Evolutionary conservation across 169 alveolate species (phyloP).

Genomic region (Plasmodium gonderi): DNA sequence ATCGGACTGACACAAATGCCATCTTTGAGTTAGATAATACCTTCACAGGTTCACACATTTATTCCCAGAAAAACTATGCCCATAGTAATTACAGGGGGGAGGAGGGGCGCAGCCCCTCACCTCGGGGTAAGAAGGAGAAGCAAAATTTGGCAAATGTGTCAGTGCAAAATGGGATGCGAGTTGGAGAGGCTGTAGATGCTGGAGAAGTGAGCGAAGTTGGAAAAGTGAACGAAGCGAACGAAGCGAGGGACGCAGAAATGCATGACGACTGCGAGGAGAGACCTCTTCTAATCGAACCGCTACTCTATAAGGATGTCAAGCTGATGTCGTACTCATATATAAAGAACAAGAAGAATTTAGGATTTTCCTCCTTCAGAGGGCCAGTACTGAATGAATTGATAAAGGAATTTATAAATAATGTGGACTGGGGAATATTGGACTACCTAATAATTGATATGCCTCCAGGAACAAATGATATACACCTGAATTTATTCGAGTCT

Average conservation of each 20-base stretch:
- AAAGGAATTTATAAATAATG: slow-evolving; percentile 90
- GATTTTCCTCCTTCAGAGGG: slow-evolving; percentile 94
- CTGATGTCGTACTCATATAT: slow-evolving; percentile 79
- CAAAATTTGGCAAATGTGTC: no score
- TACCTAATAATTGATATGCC: slow-evolving; percentile 98
- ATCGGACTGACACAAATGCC: no score
- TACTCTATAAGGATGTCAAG: slow-evolving; percentile 77
- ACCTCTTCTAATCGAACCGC: slow-evolving; percentile 77
- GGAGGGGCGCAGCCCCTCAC: no score
- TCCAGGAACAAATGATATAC: slow-evolving; percentile 99
- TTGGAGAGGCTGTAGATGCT: no score
- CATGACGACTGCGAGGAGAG: slow-evolving; percentile 7
- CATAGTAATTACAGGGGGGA: no score
- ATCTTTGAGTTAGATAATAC: no score
- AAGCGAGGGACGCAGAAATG: neutral
- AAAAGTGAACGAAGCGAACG: neutral
- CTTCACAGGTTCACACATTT: no score
- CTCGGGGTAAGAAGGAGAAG: no score
- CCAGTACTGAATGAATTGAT: slow-evolving; percentile 95
- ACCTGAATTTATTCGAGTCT: slow-evolving; percentile 95
- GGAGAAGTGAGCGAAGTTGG: neutral
- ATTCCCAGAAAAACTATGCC: no score
- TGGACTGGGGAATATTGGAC: slow-evolving; percentile 98
- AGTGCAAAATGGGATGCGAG: no score
- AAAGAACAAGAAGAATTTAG: slow-evolving; percentile 63